phyloP scores from a whole-genome alignment of 257 asterid genomes.

The Marsdenia floribunda region DNA sequence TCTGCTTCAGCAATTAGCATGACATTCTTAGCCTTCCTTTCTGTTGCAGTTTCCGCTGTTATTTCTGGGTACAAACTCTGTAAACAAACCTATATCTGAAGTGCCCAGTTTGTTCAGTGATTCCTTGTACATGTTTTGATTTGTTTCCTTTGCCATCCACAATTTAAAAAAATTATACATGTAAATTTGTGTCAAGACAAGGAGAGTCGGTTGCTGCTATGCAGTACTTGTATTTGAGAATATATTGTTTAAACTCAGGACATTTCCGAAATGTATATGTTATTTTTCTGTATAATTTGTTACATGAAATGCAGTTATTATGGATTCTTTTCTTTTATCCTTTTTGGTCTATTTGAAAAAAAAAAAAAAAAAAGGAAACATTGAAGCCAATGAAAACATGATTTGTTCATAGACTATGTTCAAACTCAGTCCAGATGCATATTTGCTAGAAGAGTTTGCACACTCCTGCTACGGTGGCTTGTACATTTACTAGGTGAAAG shows the following conservation, averaged over 20 bases:
- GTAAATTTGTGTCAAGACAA: slow-evolving; percentile 7
- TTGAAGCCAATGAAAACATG: not conserved
- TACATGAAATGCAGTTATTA: not conserved
- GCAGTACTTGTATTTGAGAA: slow-evolving; percentile 6
- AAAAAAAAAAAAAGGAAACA: too few relatives aligned
- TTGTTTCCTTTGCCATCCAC: slow-evolving; percentile 13
- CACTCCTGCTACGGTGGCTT: not conserved
- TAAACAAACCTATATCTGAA: slow-evolving; percentile 62
- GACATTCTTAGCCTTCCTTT: slow-evolving; percentile 77
- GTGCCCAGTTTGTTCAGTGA: not conserved
- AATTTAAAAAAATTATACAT: slow-evolving; percentile 6
- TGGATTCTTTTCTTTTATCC: not conserved
- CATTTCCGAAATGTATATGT: slow-evolving; percentile 1
- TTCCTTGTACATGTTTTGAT: slow-evolving; percentile 19
- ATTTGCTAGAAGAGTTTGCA: not conserved
- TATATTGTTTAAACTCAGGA: slow-evolving; percentile 12
- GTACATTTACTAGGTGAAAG: not conserved
- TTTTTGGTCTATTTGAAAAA: not conserved
- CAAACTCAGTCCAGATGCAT: not conserved
- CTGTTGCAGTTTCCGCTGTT: slow-evolving; percentile 62
- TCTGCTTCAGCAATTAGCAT: slow-evolving; percentile 79
- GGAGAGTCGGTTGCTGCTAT: not conserved
- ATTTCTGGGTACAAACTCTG: slow-evolving; percentile 86
- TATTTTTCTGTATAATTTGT: slow-evolving; percentile 1
- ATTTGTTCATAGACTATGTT: not conserved